Base-by-base conservation (phyloP, 208 protist species). In the Crithidia expoeki region DNA sequence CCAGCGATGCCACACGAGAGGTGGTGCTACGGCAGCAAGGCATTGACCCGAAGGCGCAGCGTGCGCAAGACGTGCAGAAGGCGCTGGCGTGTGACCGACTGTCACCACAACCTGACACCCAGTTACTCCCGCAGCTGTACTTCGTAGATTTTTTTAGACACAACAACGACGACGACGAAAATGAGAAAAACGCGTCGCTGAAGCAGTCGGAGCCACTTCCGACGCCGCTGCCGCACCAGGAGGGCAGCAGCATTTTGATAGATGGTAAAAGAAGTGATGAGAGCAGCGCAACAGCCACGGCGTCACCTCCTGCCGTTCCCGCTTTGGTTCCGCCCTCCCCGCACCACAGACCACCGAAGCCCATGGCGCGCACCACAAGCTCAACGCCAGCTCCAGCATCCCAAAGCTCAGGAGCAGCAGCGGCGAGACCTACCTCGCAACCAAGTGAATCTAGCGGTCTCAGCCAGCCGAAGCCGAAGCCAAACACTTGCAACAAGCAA, bases 81-180 rank as follows among this genome's bases (percentile, higher is more conserved):
- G 69, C 60, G 32, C n/a, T 74, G 16, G 44, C 17, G 1, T 38
- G 51, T 17, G 52, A 40, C 51, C 52, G 52, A 34, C 40, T 68
- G 3, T 36, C 44, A 6, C 69, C 69, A 3, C 49, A 56, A 21
- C 51, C 17, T 2, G 32, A 27, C 42, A 47, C 69, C 34, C 60
- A 75, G 51, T 63, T 80, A 11, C 68, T 80, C 17, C 74, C 74
- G 16, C 65, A 80, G 25, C 62, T 80, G 16, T 61, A 68, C 12
- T 64, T 75, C 0, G 70, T 80, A 2, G 74, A 80, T 17, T 21
- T 80, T 16, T 25, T 25, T 32, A 32, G 49, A 6, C 6, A 25
- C 23, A 25, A 4, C 14, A 25, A 81, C 34, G 71, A 80, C 46
- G 47, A 73, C 21, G 40, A 83, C 52, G 65, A 74, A 58, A 76